phyloP scores from a whole-genome alignment of 163 green algal species.

The Scenedesmus sp. region DNA sequence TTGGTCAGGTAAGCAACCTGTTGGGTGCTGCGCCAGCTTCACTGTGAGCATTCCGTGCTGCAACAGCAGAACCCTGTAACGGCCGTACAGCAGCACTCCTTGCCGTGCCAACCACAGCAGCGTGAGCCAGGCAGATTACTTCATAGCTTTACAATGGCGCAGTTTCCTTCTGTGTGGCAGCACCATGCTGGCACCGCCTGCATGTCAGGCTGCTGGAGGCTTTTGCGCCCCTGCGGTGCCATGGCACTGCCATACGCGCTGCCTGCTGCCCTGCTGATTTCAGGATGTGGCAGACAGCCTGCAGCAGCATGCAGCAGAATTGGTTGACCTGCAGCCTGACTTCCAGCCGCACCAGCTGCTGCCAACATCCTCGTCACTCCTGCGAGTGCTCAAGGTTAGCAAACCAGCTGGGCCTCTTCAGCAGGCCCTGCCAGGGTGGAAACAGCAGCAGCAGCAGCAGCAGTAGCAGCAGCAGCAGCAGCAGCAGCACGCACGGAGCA shows the following conservation, averaged over 20 bases:
- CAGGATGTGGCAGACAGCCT: slow-evolving; percentile 40
- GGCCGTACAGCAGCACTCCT: no score
- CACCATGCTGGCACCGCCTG: background rate
- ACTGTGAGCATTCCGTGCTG: background rate
- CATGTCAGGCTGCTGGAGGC: background rate
- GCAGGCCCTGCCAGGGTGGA: background rate
- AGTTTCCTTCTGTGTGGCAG: no score
- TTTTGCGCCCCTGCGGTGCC: background rate
- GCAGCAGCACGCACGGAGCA: background rate
- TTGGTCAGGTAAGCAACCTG: slow-evolving; percentile 17
- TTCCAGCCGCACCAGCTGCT: slow-evolving; percentile 18
- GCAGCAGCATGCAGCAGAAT: slow-evolving; percentile 26
- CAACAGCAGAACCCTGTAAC: no score
- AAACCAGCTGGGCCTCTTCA: background rate
- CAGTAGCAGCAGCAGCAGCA: background rate
- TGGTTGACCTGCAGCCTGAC: background rate
- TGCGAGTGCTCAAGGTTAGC: slow-evolving; percentile 34
- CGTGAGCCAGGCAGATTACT: no score
- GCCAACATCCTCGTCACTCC: background rate
- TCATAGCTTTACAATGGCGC: no score
- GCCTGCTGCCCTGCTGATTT: background rate
- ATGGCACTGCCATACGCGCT: background rate
- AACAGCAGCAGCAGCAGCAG: background rate
- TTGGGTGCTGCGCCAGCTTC: no score
- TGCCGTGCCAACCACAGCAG: no score